phyloP scores from a whole-genome alignment of 257 asterid genomes.

The Solanum neorickii region DNA sequence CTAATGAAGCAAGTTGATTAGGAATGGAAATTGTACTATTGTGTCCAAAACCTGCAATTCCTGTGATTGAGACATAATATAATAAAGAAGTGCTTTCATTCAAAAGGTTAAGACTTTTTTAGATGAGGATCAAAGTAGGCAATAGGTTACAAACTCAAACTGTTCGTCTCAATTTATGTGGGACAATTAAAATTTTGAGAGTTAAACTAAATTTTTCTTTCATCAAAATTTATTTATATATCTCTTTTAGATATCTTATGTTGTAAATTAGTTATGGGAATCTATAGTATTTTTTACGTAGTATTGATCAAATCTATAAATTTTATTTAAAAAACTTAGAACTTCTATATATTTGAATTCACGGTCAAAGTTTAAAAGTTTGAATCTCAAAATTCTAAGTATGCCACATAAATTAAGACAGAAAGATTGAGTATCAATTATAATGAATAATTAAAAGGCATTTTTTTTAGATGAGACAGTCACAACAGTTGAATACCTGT shows the following conservation, averaged over 20 bases:
- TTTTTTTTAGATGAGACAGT: neutral
- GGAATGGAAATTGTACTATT: neutral
- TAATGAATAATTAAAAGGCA: neutral
- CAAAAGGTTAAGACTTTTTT: no score
- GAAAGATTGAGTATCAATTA: neutral
- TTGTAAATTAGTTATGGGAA: no score
- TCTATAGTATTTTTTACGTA: no score
- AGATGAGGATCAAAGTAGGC: no score
- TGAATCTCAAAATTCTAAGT: neutral
- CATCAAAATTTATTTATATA: no score
- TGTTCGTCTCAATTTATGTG: neutral
- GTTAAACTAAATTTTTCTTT: neutral
- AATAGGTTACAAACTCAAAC: no score
- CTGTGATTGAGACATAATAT: neutral
- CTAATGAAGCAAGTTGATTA: neutral
- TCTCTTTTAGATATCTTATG: neutral
- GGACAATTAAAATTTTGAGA: neutral
- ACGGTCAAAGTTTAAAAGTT: neutral
- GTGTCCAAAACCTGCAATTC: conserved; percentile 9
- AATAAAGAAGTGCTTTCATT: no score
- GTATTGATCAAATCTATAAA: no score
- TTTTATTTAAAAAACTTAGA: no score
- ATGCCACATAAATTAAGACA: neutral
- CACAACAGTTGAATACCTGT: neutral
- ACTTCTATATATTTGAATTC: neutral